Conservation (phyloP, 2,329 filamentous ascomycete species). For the Sordariomycetes sp. region DNA sequence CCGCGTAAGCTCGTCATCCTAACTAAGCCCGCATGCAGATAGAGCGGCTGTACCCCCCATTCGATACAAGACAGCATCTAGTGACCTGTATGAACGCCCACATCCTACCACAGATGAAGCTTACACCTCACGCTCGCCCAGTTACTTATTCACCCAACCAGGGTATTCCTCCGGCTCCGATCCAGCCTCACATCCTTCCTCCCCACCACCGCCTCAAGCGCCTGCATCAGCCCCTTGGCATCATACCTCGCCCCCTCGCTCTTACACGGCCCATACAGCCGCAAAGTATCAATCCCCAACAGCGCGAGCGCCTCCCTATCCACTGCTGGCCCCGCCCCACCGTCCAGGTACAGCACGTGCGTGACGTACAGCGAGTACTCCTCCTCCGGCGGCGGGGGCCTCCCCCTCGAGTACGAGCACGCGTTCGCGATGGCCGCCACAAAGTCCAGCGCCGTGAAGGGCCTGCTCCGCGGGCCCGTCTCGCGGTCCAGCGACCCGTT, state of each 20-base stretch:
- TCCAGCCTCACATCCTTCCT: conserved; percentile 24
- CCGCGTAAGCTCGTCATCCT: too few relatives aligned
- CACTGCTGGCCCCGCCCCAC: conserved; percentile 54
- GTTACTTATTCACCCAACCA: conserved; percentile 20
- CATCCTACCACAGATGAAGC: too few relatives aligned
- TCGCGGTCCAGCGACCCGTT: conserved; percentile 80
- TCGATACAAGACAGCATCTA: too few relatives aligned
- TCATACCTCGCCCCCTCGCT: conserved; percentile 51
- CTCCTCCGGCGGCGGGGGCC: conserved; percentile 19
- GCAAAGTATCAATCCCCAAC: conserved; percentile 65
- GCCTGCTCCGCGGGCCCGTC: conserved; percentile 54
- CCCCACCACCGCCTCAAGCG: conserved; percentile 66
- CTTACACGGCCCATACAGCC: conserved; percentile 56
- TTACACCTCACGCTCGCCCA: too few relatives aligned
- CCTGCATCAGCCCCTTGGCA: conserved; percentile 57
- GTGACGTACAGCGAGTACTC: conserved; percentile 62
- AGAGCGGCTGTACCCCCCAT: too few relatives aligned
- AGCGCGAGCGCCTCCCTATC: conserved; percentile 48
- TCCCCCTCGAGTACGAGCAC: conserved; percentile 51
- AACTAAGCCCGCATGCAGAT: too few relatives aligned
- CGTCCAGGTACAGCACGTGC: conserved; percentile 71
- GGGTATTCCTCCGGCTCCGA: conserved; percentile 29
- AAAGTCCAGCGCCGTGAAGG: conserved; percentile 69
- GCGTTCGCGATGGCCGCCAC: conserved; percentile 67
- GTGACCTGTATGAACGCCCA: too few relatives aligned